phyloP scores from a whole-genome alignment of 306 rosid species.

The Macrotyloma uniflorum region DNA sequence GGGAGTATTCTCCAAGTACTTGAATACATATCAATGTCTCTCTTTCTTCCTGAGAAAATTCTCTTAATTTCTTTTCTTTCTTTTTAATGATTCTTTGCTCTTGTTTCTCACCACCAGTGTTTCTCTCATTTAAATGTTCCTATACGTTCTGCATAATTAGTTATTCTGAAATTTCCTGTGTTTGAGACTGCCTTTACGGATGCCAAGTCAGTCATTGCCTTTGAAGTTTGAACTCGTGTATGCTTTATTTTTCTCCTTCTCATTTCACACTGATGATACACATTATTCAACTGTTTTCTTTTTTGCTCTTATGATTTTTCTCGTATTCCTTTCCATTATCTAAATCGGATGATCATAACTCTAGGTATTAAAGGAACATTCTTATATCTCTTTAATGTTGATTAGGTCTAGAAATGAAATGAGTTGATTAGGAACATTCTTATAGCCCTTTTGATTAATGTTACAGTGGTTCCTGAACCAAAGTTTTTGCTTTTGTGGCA shows the following conservation, averaged over 20 bases:
- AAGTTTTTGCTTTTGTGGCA: neutral
- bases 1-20: too few relatives aligned
- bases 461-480: constrained; percentile 6
- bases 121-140: constrained; percentile 3
- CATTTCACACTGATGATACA: neutral
- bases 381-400: neutral
- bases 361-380: neutral
- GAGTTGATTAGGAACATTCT: too few relatives aligned
- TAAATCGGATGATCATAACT: constrained; percentile 15
- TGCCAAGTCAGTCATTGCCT: constrained; percentile 8
- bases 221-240: constrained; percentile 13
- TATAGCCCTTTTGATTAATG: too few relatives aligned
- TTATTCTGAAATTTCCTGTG: neutral
- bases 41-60: constrained; percentile 39
- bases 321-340: constrained; percentile 13
- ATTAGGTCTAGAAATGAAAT: neutral
- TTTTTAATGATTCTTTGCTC: neutral
- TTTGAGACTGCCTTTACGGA: constrained; percentile 14
- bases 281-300: neutral
- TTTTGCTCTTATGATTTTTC: constrained; percentile 15
- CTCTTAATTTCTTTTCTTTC: constrained; percentile 20
- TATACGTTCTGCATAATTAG: neutral
- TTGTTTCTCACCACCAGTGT: neutral
- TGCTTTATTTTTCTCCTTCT: constrained; percentile 1
- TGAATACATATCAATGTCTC: neutral